Base-by-base conservation (phyloP, 306 rosid genomes). In the Fragaria ananassa region DNA sequence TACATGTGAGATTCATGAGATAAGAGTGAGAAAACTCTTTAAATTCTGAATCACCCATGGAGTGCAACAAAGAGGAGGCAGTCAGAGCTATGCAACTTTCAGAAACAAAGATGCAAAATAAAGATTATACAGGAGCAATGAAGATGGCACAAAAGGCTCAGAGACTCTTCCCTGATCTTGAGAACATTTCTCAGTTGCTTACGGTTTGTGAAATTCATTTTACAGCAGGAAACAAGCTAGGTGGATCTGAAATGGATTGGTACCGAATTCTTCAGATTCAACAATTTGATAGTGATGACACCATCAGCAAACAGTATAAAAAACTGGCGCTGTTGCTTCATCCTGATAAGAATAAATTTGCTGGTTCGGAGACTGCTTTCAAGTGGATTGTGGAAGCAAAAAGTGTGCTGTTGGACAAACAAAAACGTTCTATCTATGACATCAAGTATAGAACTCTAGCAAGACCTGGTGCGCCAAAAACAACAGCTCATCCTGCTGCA, bases 351-450 rank as follows among this genome's bases (percentile, higher is more conserved):
- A 94, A 92, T 81, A 90, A 89, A 76, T 87, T 86, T 77, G 76
- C 88, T 54, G 96, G 98, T 85, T 97, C 98, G 1, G 98, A 94
- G 78, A 91, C 97, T 79, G 98, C 98, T 79, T 94, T 94, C 83
- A 94, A 94, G 82, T 79, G 90, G 76, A 82, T 91, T 50, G 96
- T 90, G 76, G 97, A 94, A 78, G 98, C 97, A 44, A 87, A 94
- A 75, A 87, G 91, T 81, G 66, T 90, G 34, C 88, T 94, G 61
- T 60, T 84, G 18, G 97, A 94, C 86, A 85, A 74, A 67, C 63
- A 69, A 9, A 91, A 78, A 71, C 96, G 97, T 6, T 42, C 72
- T 44, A 6, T 12, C 7, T 92, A 85, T 65, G 91, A 94, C 72
- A 50, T 54, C 60, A 94, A 65, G 60, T 74, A 44, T 69, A 79